A percentile compares a stretch with the other conserved stretches of the same genome.
These are phyloP conservation scores for Fusarium sambucinum DNA, from an alignment of 2,329 filamentous ascomycete genomes.

Conservation along the genomic window DNA sequence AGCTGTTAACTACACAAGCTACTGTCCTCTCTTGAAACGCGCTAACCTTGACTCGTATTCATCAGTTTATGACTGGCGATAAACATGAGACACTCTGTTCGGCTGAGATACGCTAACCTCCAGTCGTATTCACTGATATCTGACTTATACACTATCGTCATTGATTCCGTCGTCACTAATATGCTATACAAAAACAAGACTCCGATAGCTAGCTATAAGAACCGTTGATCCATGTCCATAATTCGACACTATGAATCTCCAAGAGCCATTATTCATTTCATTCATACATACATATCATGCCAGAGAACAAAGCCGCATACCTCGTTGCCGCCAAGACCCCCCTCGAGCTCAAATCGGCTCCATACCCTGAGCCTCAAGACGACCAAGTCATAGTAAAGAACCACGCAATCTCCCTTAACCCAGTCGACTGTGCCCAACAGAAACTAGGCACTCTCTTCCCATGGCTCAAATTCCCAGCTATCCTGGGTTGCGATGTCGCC, in stretches of 20 bases:
- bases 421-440: constrained; percentile 20
- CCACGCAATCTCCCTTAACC: constrained; percentile 17
- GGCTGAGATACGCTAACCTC: constrained; percentile 4
- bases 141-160: neutral
- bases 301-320: constrained; percentile 15
- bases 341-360: neutral
- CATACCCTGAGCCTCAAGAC: neutral
- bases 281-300: neutral
- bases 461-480: constrained; percentile 25
- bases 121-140: constrained; percentile 13
- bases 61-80: neutral
- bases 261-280: neutral
- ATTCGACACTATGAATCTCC: fast-evolving
- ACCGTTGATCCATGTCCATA: neutral
- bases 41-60: constrained; percentile 4
- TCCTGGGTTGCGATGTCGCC: constrained; percentile 19
- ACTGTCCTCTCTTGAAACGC: neutral
- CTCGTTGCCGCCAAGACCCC: constrained; percentile 8
- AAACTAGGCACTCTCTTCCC: constrained; percentile 14
- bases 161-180: neutral
- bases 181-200: neutral
- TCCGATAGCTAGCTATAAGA: neutral
- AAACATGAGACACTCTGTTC: neutral
- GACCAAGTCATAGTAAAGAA: constrained; percentile 17
- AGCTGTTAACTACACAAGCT: neutral